Percentiles rank a stretch among this genome's conserved stretches.
phyloP scores from a whole-genome alignment of 2,329 filamentous ascomycete species.

The Monosporascus cannonballus region DNA sequence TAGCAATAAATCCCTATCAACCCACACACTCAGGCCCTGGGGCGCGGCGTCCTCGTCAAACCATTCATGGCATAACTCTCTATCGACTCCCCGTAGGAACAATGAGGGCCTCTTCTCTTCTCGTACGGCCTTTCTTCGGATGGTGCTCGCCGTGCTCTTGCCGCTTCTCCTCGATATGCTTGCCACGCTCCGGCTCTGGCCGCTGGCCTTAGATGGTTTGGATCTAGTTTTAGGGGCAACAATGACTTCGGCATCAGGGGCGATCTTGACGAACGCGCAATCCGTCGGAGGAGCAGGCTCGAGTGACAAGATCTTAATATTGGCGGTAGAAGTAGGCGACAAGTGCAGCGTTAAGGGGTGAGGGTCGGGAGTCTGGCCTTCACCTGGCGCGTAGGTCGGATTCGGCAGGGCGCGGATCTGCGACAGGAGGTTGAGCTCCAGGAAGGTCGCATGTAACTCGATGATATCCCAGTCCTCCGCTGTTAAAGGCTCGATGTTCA shows the following conservation, averaged over 20 bases:
- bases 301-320: slow-evolving; percentile 80
- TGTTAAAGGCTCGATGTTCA: slow-evolving; percentile 94
- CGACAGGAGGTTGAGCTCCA: slow-evolving; percentile 87
- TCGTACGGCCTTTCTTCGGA: slow-evolving; percentile 47
- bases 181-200: slow-evolving; percentile 73
- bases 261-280: slow-evolving; percentile 82
- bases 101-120: slow-evolving; percentile 63
- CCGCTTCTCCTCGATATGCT: slow-evolving; percentile 75
- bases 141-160: slow-evolving; percentile 68
- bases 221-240: slow-evolving; percentile 88
- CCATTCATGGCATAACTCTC: slow-evolving; percentile 62
- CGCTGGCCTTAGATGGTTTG: slow-evolving; percentile 58
- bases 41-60: slow-evolving; percentile 63
- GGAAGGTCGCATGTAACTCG: slow-evolving; percentile 89
- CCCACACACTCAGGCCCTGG: slow-evolving; percentile 68
- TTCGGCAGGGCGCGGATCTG: slow-evolving; percentile 94
- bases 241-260: slow-evolving; percentile 91
- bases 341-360: slow-evolving; percentile 89
- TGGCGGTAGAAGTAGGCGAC: slow-evolving; percentile 91
- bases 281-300: slow-evolving; percentile 63
- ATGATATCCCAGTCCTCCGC: slow-evolving; percentile 99
- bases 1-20: slow-evolving; percentile 71
- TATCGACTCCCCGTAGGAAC: slow-evolving; percentile 76
- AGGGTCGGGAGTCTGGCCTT: slow-evolving; percentile 45
- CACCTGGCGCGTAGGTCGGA: slow-evolving; percentile 55